phyloP scores from a whole-genome alignment of 805 yeast genomes.

The Ogataea trehalophila region DNA sequence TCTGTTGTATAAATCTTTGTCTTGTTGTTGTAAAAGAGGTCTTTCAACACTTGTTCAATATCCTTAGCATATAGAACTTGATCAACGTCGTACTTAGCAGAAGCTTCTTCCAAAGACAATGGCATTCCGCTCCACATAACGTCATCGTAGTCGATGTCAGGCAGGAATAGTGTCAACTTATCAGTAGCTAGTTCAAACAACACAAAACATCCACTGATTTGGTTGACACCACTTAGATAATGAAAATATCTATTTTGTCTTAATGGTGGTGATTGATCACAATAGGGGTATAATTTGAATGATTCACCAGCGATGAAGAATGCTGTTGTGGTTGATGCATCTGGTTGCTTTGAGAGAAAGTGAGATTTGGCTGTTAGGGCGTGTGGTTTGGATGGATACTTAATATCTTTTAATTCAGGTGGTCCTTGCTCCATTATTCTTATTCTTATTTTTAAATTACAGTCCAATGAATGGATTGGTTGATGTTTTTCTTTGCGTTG shows the following conservation, averaged over 20 bases:
- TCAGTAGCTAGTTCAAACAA: constrained; percentile 51
- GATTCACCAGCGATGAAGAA: constrained; percentile 61
- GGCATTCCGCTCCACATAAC: constrained; percentile 98
- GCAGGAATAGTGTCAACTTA: constrained; percentile 67
- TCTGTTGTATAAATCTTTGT: constrained; percentile 48
- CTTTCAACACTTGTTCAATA: constrained; percentile 34
- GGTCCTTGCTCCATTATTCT: constrained; percentile 16
- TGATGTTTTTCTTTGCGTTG: no score
- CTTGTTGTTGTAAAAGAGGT: constrained; percentile 24
- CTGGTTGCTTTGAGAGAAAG: constrained; percentile 23
- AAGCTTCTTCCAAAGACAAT: constrained; percentile 58
- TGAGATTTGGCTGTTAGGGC: constrained; percentile 45
- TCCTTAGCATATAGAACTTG: constrained; percentile 62
- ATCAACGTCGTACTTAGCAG: constrained; percentile 70
- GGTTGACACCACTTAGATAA: constrained; percentile 76
- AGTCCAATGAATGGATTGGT: no score
- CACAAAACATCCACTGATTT: constrained; percentile 68
- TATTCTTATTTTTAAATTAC: not conserved
- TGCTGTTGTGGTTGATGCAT: constrained; percentile 18
- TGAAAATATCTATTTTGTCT: constrained; percentile 91
- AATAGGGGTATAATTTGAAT: constrained; percentile 58
- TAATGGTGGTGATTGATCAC: constrained; percentile 73
- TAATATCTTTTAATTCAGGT: constrained; percentile 27
- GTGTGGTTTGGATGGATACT: constrained; percentile 84
- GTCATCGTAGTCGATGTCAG: constrained; percentile 80